Evolutionary conservation across 139 green algal genomes (phyloP).

Genomic region (Penium margaritaceum): DNA sequence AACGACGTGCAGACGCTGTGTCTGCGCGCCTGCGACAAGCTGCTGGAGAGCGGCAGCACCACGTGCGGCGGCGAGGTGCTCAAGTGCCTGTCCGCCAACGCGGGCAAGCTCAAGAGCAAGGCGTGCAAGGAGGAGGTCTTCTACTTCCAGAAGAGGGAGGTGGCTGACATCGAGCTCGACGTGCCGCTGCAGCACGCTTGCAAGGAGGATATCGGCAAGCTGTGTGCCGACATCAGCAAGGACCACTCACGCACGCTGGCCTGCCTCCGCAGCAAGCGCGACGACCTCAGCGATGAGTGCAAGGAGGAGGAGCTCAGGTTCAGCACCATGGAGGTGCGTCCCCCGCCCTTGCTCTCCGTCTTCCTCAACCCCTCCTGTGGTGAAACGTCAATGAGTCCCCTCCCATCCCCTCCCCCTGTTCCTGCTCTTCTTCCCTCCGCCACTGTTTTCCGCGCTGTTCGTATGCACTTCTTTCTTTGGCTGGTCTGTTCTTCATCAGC

Average conservation of each 20-base stretch:
- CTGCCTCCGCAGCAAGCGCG: slow-evolving; percentile 64
- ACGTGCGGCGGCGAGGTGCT: slow-evolving; percentile 71
- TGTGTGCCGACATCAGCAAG: slow-evolving; percentile 28
- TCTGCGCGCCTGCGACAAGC: slow-evolving; percentile 51
- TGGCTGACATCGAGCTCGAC: not conserved
- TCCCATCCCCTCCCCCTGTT: too few species aligned
- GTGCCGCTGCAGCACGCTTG: slow-evolving; percentile 7
- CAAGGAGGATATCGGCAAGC: slow-evolving; percentile 53
- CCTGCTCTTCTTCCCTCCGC: too few species aligned
- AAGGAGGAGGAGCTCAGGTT: slow-evolving; percentile 58
- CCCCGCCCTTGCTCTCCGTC: not conserved
- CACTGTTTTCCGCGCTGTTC: too few species aligned
- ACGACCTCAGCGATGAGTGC: slow-evolving; percentile 60
- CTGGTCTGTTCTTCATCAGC: too few species aligned
- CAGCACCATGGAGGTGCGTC: slow-evolving; percentile 15
- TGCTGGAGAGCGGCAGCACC: slow-evolving; percentile 47
- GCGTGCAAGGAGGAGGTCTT: slow-evolving; percentile 71
- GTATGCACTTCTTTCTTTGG: too few species aligned
- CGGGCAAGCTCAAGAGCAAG: slow-evolving; percentile 60
- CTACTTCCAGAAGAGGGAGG: slow-evolving; percentile 62
- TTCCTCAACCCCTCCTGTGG: too few species aligned
- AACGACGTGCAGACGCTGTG: slow-evolving; percentile 64
- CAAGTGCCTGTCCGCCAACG: slow-evolving; percentile 71
- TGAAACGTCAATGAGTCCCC: too few species aligned
- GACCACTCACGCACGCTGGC: slow-evolving; percentile 63